phyloP scores from a whole-genome alignment of 495 filamentous ascomycete genomes.

The Xylaria palmicola region DNA sequence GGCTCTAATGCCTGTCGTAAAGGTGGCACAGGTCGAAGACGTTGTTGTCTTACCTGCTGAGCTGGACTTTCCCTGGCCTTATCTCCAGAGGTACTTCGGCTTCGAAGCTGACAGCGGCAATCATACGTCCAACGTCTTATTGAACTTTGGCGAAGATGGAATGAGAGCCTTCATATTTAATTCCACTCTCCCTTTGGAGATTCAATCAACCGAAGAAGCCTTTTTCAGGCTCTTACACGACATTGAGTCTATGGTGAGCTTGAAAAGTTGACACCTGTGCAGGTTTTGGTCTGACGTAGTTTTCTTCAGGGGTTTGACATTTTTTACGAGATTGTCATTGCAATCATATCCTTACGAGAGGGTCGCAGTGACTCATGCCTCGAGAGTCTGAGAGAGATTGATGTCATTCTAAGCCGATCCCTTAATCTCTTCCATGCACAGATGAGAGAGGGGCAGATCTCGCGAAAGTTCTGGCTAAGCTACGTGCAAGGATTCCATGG shows the following conservation, averaged over 20 bases:
- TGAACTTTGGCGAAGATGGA: slow-evolving; percentile 10
- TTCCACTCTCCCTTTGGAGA: background rate
- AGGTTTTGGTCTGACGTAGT: no score
- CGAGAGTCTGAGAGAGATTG: background rate
- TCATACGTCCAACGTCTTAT: slow-evolving; percentile 20
- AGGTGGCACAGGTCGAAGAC: slow-evolving; percentile 40
- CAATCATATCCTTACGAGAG: background rate
- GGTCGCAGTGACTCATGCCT: background rate
- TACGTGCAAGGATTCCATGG: slow-evolving; percentile 46
- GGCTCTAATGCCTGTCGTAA: slow-evolving; percentile 45
- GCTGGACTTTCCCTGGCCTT: slow-evolving; percentile 38
- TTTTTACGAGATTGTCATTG: background rate
- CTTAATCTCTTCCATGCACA: background rate
- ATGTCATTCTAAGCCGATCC: background rate
- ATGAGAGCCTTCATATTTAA: background rate
- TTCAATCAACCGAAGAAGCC: background rate
- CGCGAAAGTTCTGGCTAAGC: slow-evolving; percentile 33
- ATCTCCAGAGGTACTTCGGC: slow-evolving; percentile 37
- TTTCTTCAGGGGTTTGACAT: background rate
- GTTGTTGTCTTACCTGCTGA: slow-evolving; percentile 35
- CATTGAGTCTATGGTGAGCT: background rate
- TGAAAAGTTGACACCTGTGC: no score
- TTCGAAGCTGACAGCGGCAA: slow-evolving; percentile 38
- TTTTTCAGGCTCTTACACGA: background rate
- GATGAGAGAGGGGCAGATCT: slow-evolving; percentile 26